Conservation (phyloP, 108 stramenopile species). For the Pseudonitzschia delicatissima region DNA sequence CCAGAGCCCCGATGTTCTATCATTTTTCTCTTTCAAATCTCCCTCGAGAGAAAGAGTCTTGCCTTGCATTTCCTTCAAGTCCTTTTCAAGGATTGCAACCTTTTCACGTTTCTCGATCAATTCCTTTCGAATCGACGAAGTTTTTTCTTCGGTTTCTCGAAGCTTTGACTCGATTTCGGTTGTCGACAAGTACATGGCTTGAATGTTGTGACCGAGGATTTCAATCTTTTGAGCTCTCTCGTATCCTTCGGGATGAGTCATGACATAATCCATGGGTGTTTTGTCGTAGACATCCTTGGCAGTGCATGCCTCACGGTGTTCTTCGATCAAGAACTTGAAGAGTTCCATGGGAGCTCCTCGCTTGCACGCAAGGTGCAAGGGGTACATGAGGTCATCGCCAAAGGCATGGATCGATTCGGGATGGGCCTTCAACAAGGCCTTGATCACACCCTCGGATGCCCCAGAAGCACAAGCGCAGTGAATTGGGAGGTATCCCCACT, state of each 20-base stretch:
- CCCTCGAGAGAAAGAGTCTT: constrained; percentile 9
- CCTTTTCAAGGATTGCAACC: constrained; percentile 6
- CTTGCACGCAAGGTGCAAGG: constrained; percentile 60
- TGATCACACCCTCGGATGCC: constrained; percentile 48
- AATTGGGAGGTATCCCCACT: constrained; percentile 55
- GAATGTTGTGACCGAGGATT: neutral
- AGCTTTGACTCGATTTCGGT: neutral
- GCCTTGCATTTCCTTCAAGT: constrained; percentile 1
- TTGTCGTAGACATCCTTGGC: constrained; percentile 28
- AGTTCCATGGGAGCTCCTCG: constrained; percentile 49
- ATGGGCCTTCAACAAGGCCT: constrained; percentile 41
- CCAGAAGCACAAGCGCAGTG: constrained; percentile 72
- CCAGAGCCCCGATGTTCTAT: neutral
- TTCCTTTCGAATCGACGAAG: neutral
- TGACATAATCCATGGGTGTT: constrained; percentile 13
- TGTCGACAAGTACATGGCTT: neutral
- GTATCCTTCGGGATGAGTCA: neutral
- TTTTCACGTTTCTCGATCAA: constrained; percentile 2
- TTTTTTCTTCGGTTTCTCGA: constrained; percentile 6
- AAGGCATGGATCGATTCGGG: constrained; percentile 42
- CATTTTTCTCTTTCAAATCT: constrained; percentile 8
- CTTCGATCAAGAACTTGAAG: constrained; percentile 31
- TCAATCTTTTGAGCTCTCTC: neutral
- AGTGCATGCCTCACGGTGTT: constrained; percentile 33
- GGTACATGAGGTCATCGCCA: constrained; percentile 44